These are phyloP conservation scores for Crithidia mellificae DNA, from an alignment of 208 protist genomes.

Conservation along the genomic window DNA sequence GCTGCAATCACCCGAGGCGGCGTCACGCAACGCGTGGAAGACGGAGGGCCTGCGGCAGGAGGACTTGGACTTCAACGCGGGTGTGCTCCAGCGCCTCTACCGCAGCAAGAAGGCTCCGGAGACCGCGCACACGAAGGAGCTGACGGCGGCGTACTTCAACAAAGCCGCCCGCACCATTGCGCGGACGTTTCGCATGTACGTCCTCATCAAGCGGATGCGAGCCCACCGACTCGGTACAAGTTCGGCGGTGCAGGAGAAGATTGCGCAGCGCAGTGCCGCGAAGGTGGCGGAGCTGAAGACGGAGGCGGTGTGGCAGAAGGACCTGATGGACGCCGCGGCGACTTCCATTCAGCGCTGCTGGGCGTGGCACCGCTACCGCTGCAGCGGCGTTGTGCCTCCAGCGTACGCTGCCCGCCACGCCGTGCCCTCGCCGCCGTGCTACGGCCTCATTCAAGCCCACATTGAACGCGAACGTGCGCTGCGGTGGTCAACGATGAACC, in stretches of 20 bases:
- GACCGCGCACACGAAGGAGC: slow-evolving; percentile 48
- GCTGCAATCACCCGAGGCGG: slow-evolving; percentile 50
- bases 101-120: slow-evolving; percentile 34
- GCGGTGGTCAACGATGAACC: slow-evolving; percentile 41
- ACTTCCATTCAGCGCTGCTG: slow-evolving; percentile 76
- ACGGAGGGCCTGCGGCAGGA: slow-evolving; percentile 57
- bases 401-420: not conserved
- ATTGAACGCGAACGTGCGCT: slow-evolving; percentile 51
- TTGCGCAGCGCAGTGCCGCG: slow-evolving; percentile 35
- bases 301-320: slow-evolving; percentile 65
- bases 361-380: slow-evolving; percentile 57
- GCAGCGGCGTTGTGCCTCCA: slow-evolving; percentile 23
- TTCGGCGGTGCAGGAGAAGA: slow-evolving; percentile 26
- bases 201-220: slow-evolving; percentile 51
- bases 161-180: slow-evolving; percentile 64
- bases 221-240: slow-evolving; percentile 8
- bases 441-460: slow-evolving; percentile 58
- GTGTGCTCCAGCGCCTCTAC: slow-evolving; percentile 79
- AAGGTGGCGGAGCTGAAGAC: slow-evolving; percentile 50
- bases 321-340: slow-evolving; percentile 62
- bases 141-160: slow-evolving; percentile 72
- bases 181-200: slow-evolving; percentile 71
- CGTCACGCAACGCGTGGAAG: slow-evolving; percentile 72
- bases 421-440: slow-evolving; percentile 46
- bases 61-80: slow-evolving; percentile 86